Conservation (phyloP, 2,329 filamentous ascomycete genomes). For the Tolypocladium nubicola region DNA sequence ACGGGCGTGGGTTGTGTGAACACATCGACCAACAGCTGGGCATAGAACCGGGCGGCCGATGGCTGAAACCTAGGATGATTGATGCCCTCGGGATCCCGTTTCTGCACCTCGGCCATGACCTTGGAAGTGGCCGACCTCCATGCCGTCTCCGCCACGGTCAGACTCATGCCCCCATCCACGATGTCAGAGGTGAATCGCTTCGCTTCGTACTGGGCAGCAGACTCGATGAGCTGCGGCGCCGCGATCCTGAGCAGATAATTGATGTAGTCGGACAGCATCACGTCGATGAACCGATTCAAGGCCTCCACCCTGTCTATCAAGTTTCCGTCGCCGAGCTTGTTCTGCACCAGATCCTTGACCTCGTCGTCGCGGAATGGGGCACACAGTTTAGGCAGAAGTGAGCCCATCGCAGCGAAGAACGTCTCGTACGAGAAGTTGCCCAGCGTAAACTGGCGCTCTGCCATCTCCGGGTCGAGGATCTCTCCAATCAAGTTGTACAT, state of each 20-base stretch:
- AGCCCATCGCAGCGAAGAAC: slow-evolving; percentile 68
- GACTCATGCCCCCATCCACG: slow-evolving; percentile 39
- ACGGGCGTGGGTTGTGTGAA: slow-evolving; percentile 57
- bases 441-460: slow-evolving; percentile 55
- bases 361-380: slow-evolving; percentile 72
- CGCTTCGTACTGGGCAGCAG: slow-evolving; percentile 64
- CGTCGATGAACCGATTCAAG: slow-evolving; percentile 63
- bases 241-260: slow-evolving; percentile 69
- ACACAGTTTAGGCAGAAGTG: slow-evolving; percentile 67
- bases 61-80: slow-evolving; percentile 52
- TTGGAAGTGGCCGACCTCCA: slow-evolving; percentile 57
- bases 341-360: slow-evolving; percentile 56
- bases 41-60: slow-evolving; percentile 60
- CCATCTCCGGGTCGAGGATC: slow-evolving; percentile 61
- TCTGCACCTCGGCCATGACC: slow-evolving; percentile 53
- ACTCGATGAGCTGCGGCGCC: slow-evolving; percentile 60
- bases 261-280: slow-evolving; percentile 70
- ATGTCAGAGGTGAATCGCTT: slow-evolving; percentile 59
- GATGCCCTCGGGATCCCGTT: slow-evolving; percentile 58
- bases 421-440: slow-evolving; percentile 73
- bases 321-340: slow-evolving; percentile 47
- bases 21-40: slow-evolving; percentile 63
- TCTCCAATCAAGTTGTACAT: slow-evolving; percentile 69
- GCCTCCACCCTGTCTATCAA: slow-evolving; percentile 69
- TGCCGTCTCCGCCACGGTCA: slow-evolving; percentile 51